Conservation (phyloP, 495 filamentous ascomycete genomes). For the Neurospora cerealis region DNA sequence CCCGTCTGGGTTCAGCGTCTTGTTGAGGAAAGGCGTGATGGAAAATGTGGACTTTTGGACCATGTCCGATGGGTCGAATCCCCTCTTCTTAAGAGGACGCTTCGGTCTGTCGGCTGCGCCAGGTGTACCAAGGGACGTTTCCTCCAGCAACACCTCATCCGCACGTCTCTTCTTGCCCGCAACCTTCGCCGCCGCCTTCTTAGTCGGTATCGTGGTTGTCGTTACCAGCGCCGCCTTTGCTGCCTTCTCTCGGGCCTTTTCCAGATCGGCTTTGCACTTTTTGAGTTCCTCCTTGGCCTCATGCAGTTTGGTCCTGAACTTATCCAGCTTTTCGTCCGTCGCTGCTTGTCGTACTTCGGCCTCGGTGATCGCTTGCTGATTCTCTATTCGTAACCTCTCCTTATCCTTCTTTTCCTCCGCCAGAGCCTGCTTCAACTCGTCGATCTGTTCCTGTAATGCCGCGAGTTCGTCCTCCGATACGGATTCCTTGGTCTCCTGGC, state of each 20-base stretch:
- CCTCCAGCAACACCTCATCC: conserved; percentile 24
- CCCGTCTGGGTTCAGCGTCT: conserved; percentile 43
- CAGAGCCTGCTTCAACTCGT: conserved; percentile 28
- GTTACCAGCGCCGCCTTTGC: conserved; percentile 6
- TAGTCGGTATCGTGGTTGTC: conserved; percentile 19
- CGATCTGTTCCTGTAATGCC: conserved; percentile 26
- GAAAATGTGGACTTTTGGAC: conserved; percentile 87
- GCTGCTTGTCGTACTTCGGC: conserved; percentile 46
- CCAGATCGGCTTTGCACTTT: conserved; percentile 37
- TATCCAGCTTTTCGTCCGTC: conserved; percentile 58
- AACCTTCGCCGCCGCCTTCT: conserved; percentile 27
- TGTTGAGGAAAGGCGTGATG: conserved; percentile 85
- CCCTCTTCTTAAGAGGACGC: conserved; percentile 40
- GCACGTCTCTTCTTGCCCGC: conserved; percentile 29
- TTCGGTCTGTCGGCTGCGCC: conserved; percentile 24
- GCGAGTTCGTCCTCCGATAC: conserved; percentile 22
- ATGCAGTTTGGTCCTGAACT: conserved; percentile 54
- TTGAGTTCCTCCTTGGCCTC: conserved; percentile 63
- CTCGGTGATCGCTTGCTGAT: conserved; percentile 30
- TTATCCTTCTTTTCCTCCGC: conserved; percentile 33
- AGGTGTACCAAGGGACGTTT: conserved; percentile 27
- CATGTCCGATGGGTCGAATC: conserved; percentile 42
- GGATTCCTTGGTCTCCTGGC: conserved; percentile 21
- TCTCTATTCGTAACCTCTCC: conserved; percentile 25
- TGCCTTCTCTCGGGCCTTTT: conserved; percentile 23